A percentile compares a stretch with the other conserved stretches of the same genome.
Evolutionary conservation across 768 basidiomycete genomes (phyloP).

Genomic region (Collybia sp.): DNA sequence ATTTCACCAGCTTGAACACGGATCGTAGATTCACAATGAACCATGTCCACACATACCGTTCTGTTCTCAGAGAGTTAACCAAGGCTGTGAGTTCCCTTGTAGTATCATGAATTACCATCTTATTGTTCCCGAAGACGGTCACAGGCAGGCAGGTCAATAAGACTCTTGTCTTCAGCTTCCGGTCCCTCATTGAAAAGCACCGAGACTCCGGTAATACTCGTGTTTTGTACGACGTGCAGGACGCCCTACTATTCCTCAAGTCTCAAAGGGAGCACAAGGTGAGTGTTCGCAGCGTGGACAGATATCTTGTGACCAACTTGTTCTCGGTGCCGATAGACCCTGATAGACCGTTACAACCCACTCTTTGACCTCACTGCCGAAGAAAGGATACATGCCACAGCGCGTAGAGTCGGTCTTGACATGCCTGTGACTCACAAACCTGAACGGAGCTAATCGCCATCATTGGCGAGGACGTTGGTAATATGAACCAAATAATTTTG

Average conservation of each 20-base stretch:
- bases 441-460: conserved; percentile 5
- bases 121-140: conserved; percentile 9
- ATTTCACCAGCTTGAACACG: too few species aligned
- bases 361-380: conserved; percentile 72
- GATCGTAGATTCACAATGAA: too few species aligned
- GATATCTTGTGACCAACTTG: not conserved
- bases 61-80: conserved; percentile 49
- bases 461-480: not conserved
- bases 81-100: conserved; percentile 36
- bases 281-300: conserved; percentile 10
- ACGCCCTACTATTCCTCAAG: conserved; percentile 60
- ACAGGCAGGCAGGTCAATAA: conserved; percentile 32
- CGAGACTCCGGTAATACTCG: conserved; percentile 17
- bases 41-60: conserved; percentile 32
- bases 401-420: conserved; percentile 81
- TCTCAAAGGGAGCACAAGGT: conserved; percentile 80
- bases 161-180: conserved; percentile 45
- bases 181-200: conserved; percentile 44
- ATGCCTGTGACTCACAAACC: conserved; percentile 54
- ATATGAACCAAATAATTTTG: not conserved
- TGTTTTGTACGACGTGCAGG: conserved; percentile 47
- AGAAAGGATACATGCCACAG: conserved; percentile 81
- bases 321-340: conserved; percentile 50
- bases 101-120: not conserved
- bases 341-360: conserved; percentile 88